A percentile compares a stretch with the other conserved stretches of the same genome.
Conservation (phyloP, 495 filamentous ascomycete genomes). For the Evernia prunastri region DNA sequence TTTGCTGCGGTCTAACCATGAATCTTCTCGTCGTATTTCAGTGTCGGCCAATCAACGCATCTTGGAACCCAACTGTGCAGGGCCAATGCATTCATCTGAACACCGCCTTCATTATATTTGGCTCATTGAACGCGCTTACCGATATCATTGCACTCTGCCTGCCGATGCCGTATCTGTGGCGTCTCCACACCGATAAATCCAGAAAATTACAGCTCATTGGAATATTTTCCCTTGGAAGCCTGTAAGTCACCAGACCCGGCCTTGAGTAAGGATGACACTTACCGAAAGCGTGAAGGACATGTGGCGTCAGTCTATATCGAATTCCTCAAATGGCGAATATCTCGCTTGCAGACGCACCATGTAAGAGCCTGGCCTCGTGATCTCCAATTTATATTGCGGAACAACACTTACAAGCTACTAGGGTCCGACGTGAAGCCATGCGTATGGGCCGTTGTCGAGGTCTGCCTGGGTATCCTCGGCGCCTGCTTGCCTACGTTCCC, state of each 20-base stretch:
- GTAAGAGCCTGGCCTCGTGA: background rate
- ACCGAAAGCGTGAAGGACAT: conserved; percentile 1
- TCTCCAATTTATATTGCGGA: too few relatives aligned
- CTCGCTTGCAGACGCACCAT: conserved; percentile 9
- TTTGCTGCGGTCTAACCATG: conserved; percentile 31
- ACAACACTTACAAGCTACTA: background rate
- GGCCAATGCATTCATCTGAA: conserved; percentile 20
- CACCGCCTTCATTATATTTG: conserved; percentile 13
- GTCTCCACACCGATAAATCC: conserved; percentile 14
- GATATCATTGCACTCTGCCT: conserved; percentile 17
- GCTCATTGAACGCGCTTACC: conserved; percentile 18
- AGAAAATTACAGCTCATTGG: conserved; percentile 17
- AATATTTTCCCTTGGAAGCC: conserved; percentile 16
- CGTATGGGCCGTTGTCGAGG: conserved; percentile 15
- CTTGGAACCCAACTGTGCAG: conserved; percentile 9
- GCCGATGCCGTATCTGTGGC: conserved; percentile 22
- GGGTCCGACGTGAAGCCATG: conserved; percentile 6
- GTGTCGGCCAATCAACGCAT: conserved; percentile 31
- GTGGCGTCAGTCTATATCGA: conserved; percentile 11
- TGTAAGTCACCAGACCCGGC: conserved; percentile 14
- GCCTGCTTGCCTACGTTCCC: conserved; percentile 14
- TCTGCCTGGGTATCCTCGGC: conserved; percentile 11
- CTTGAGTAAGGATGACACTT: background rate
- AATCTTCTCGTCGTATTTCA: conserved; percentile 36
- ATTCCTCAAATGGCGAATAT: conserved; percentile 9